phyloP scores from a whole-genome alignment of 192 early-diverging fungal genomes.

The Backusella macrospora region DNA sequence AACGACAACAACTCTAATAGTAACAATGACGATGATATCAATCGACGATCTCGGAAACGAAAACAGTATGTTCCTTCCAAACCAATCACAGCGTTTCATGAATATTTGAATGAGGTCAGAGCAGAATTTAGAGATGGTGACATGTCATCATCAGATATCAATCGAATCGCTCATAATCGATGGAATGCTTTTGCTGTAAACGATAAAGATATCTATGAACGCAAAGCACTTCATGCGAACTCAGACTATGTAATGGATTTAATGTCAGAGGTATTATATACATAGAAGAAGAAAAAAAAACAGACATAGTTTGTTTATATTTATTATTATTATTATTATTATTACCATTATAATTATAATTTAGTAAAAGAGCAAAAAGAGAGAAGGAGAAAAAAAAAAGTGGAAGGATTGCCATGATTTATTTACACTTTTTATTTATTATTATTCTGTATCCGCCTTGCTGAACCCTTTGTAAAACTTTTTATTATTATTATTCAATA shows the following conservation, averaged over 20 bases:
- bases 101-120: neutral
- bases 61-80: conserved; percentile 1
- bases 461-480: no score
- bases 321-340: no score
- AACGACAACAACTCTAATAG: neutral
- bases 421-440: no score
- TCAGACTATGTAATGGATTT: conserved; percentile 19
- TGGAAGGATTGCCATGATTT: neutral
- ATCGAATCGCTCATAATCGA: neutral
- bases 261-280: neutral
- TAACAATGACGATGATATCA: neutral
- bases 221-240: conserved; percentile 18
- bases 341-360: no score
- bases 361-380: no score
- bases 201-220: conserved; percentile 17
- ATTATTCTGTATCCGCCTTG: no score
- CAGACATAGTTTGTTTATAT: neutral
- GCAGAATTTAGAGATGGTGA: neutral
- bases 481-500: no score
- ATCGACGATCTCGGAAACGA: conserved; percentile 5
- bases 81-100: conserved; percentile 9
- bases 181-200: neutral
- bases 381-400: neutral
- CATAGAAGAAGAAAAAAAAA: neutral
- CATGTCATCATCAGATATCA: conserved; percentile 8